Conservation (phyloP, 139 green algal species). For the Pleodorina starrii region DNA sequence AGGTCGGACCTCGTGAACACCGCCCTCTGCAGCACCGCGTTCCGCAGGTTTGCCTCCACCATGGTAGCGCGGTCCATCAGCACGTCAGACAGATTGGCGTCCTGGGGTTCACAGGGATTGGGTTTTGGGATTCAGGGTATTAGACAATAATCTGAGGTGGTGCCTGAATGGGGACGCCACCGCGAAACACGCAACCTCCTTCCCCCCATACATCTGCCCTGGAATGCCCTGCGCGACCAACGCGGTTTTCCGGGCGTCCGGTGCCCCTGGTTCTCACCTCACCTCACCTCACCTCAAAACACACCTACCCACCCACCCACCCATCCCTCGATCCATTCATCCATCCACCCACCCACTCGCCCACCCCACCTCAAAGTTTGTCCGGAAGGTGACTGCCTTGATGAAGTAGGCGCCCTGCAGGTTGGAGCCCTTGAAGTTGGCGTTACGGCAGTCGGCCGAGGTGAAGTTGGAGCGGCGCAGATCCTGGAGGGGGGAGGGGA, state of each 20-base stretch:
- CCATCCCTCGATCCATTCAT: no score
- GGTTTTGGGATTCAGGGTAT: no score
- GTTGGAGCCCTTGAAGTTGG: slow-evolving; percentile 76
- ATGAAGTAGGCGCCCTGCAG: slow-evolving; percentile 85
- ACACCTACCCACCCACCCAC: no score
- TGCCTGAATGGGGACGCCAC: no score
- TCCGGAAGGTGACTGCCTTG: slow-evolving; percentile 69
- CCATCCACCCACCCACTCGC: background rate
- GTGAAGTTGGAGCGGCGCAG: slow-evolving; percentile 93
- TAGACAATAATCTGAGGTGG: no score
- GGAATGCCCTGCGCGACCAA: no score
- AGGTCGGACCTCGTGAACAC: slow-evolving; percentile 85
- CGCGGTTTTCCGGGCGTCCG: no score
- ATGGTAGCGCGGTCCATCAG: slow-evolving; percentile 91
- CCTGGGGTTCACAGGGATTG: no score
- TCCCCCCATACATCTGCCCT: no score
- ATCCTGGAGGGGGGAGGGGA: slow-evolving; percentile 64
- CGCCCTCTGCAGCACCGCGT: slow-evolving; percentile 84
- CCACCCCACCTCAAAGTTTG: slow-evolving; percentile 72
- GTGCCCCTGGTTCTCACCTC: no score
- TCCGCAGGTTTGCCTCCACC: slow-evolving; percentile 89
- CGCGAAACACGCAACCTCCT: no score
- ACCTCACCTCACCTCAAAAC: no score
- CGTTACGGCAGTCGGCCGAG: slow-evolving; percentile 70
- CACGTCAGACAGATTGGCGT: slow-evolving; percentile 90